These are phyloP conservation scores for Magnaporthiopsis incrustans DNA, from an alignment of 2,329 filamentous ascomycete species.

Conservation along the genomic window DNA sequence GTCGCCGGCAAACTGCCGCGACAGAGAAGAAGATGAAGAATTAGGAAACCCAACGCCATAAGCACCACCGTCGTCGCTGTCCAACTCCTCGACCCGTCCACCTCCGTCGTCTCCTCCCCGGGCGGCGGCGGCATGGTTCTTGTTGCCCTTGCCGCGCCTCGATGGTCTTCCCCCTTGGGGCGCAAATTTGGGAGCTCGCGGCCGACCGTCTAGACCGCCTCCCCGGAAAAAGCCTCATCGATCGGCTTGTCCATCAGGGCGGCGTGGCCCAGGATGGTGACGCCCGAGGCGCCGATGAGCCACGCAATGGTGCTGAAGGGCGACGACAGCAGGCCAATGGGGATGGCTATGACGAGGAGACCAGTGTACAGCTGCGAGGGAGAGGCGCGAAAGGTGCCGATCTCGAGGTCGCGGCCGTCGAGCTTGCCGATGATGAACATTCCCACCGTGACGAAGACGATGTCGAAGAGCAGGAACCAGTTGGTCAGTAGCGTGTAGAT, in stretches of 20 bases:
- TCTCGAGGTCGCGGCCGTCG: slow-evolving; percentile 76
- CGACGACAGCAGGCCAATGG: slow-evolving; percentile 76
- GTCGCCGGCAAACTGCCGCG: slow-evolving; percentile 47
- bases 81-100: slow-evolving; percentile 56
- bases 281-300: slow-evolving; percentile 91
- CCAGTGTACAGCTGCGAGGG: slow-evolving; percentile 91
- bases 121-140: slow-evolving; percentile 26
- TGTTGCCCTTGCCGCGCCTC: slow-evolving; percentile 66
- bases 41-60: slow-evolving; percentile 43
- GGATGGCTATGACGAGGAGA: slow-evolving; percentile 74
- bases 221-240: slow-evolving; percentile 99
- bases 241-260: slow-evolving; percentile 96
- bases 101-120: slow-evolving; percentile 38
- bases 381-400: slow-evolving; percentile 75
- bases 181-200: slow-evolving; percentile 93
- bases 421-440: slow-evolving; percentile 91
- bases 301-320: slow-evolving; percentile 82
- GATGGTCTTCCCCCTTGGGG: slow-evolving; percentile 99
- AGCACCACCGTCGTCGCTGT: slow-evolving; percentile 45
- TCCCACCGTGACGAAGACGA: slow-evolving; percentile 76
- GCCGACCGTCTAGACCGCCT: slow-evolving; percentile 99
- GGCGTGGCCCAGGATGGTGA: slow-evolving; percentile 91
- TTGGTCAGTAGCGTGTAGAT: slow-evolving; percentile 94
- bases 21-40: slow-evolving; percentile 1
- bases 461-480: slow-evolving; percentile 79